phyloP scores from a whole-genome alignment of 2,329 filamentous ascomycete species.

The Xylaria arbuscula region DNA sequence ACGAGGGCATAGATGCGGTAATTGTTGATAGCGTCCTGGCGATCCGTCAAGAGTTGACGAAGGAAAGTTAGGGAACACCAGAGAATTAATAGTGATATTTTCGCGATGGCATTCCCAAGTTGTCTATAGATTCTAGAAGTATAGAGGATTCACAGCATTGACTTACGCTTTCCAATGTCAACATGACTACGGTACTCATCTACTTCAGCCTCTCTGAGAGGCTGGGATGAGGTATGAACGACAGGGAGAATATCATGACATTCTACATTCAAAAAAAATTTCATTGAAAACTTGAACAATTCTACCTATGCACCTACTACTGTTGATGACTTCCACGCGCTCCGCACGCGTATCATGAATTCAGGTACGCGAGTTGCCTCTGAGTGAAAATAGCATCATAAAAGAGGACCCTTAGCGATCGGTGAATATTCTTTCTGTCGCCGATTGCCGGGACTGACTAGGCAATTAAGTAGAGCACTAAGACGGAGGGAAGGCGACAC shows the following conservation, averaged over 20 bases:
- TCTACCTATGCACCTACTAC: no score
- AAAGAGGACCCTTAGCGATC: background rate
- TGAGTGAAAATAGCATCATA: background rate
- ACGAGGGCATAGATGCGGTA: constrained; percentile 95
- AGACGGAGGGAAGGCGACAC: no score
- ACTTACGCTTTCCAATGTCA: background rate
- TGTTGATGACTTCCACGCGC: no score
- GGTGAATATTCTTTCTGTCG: constrained; percentile 6
- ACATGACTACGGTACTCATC: background rate
- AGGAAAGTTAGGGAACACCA: constrained; percentile 43
- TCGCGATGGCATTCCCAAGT: no score
- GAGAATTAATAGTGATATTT: background rate
- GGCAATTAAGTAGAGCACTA: no score
- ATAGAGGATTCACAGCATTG: background rate
- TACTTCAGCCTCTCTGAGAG: background rate
- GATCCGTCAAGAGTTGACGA: constrained; percentile 88
- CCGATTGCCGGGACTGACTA: constrained; percentile 9
- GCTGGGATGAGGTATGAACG: background rate
- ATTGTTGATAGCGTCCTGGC: constrained; percentile 96
- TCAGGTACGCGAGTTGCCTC: background rate
- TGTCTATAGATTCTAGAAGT: background rate
- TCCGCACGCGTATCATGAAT: no score
- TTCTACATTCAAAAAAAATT: no score
- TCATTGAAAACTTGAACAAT: background rate
- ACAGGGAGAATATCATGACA: no score